Percentiles rank a stretch among this genome's conserved stretches.
Conservation (phyloP, 2,329 filamentous ascomycete genomes). For the Xylariaceae sp. region DNA sequence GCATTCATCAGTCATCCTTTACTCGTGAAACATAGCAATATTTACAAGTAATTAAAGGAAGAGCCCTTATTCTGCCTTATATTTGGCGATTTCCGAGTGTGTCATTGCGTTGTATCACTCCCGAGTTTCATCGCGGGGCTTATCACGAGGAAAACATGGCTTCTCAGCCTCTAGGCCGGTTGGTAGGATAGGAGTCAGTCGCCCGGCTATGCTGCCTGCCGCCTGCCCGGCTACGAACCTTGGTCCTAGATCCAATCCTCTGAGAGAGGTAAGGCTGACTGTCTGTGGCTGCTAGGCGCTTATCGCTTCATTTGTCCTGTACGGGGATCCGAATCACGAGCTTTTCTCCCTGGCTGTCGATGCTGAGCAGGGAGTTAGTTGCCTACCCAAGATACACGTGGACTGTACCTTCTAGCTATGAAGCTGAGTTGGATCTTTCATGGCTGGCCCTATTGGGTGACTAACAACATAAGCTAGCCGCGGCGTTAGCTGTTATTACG, state of each 20-base stretch:
- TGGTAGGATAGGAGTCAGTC: conserved; percentile 10
- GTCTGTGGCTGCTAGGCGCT: not conserved
- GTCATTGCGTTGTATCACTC: not conserved
- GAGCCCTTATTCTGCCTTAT: not conserved
- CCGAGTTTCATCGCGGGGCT: not conserved
- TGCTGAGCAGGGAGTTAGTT: not conserved
- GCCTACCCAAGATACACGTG: not conserved
- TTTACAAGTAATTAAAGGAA: too few relatives aligned
- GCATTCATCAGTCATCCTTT: too few relatives aligned
- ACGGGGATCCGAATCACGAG: not conserved
- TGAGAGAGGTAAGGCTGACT: not conserved
- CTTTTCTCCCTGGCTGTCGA: conserved; percentile 1
- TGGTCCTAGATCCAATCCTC: not conserved
- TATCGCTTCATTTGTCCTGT: too few relatives aligned
- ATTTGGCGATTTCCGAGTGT: not conserved
- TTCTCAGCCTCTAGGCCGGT: conserved; percentile 16
- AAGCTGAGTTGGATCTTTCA: not conserved
- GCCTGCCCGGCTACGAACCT: too few relatives aligned
- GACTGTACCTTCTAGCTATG: not conserved
- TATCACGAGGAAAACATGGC: not conserved
- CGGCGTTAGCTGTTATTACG: not conserved
- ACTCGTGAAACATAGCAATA: not conserved
- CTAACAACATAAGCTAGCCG: not conserved
- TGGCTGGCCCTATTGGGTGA: too few relatives aligned
- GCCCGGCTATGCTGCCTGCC: conserved; percentile 3